These are phyloP conservation scores for Taxawa tesnikishii DNA, from an alignment of 2,329 filamentous ascomycete genomes.

Conservation along the genomic window DNA sequence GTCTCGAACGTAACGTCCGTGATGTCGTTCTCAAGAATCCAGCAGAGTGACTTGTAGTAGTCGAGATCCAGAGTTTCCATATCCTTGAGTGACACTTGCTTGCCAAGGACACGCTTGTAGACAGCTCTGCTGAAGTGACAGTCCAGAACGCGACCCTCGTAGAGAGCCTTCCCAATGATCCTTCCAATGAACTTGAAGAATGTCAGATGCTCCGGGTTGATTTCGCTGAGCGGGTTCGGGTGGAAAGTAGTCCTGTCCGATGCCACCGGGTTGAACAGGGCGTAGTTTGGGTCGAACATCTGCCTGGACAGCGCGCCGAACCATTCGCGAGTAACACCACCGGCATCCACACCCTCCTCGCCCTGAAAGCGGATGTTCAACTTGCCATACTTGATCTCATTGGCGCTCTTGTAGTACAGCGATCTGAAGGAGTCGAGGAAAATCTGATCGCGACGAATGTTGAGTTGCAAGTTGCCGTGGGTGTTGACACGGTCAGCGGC, in stretches of 20 bases:
- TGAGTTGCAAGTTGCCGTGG: constrained; percentile 69
- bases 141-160: constrained; percentile 89
- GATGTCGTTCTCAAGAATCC: constrained; percentile 98
- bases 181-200: constrained; percentile 99
- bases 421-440: constrained; percentile 98
- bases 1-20: constrained; percentile 95
- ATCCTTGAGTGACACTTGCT: constrained; percentile 92
- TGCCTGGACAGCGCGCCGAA: constrained; percentile 94
- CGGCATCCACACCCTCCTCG: constrained; percentile 95
- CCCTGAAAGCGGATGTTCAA: constrained; percentile 95
- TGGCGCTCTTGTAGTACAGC: constrained; percentile 91
- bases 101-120: constrained; percentile 94
- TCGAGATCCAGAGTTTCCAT: constrained; percentile 98
- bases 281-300: constrained; percentile 99
- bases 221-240: constrained; percentile 82
- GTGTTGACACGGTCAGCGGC: constrained; percentile 59
- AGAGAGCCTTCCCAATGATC: constrained; percentile 95
- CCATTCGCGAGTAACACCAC: constrained; percentile 96
- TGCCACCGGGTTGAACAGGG: constrained; percentile 89
- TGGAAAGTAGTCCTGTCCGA: constrained; percentile 98
- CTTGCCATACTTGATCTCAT: constrained; percentile 99
- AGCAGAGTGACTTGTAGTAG: constrained; percentile 96
- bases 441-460: constrained; percentile 83
- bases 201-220: constrained; percentile 90
- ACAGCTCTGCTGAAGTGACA: constrained; percentile 98